These are phyloP conservation scores for Aspergillus floridensis DNA, from an alignment of 2,329 filamentous ascomycete species.

Conservation along the genomic window DNA sequence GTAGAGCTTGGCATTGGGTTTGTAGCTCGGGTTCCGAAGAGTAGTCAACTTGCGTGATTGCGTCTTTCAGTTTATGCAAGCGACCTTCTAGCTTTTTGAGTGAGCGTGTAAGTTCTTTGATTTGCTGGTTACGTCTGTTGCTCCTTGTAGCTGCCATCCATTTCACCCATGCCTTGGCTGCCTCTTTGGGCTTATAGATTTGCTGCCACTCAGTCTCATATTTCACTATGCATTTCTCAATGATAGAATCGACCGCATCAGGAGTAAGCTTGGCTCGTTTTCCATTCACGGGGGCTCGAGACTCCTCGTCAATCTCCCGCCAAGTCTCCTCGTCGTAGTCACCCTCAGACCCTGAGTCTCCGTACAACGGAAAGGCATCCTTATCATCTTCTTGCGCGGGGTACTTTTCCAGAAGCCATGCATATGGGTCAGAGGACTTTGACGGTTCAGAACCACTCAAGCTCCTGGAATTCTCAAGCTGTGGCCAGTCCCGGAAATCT, in stretches of 20 bases:
- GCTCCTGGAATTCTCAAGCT: slow-evolving; percentile 15
- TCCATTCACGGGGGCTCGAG: slow-evolving; percentile 15
- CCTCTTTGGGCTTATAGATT: slow-evolving; percentile 56
- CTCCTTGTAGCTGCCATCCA: slow-evolving; percentile 59
- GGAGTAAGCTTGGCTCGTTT: slow-evolving; percentile 36
- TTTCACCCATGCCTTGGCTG: slow-evolving; percentile 56
- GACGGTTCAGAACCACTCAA: not conserved
- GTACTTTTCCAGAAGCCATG: slow-evolving; percentile 45
- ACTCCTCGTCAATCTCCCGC: slow-evolving; percentile 61
- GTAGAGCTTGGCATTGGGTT: slow-evolving; percentile 58
- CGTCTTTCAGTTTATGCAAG: slow-evolving; percentile 54
- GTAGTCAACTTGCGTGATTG: slow-evolving; percentile 55
- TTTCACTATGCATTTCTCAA: slow-evolving; percentile 55
- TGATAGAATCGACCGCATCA: slow-evolving; percentile 51
- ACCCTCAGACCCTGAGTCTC: slow-evolving; percentile 54
- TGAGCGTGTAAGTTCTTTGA: slow-evolving; percentile 45
- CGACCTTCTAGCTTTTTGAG: slow-evolving; percentile 50
- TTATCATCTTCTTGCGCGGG: slow-evolving; percentile 41
- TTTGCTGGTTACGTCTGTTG: slow-evolving; percentile 40
- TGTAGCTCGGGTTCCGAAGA: slow-evolving; percentile 53
- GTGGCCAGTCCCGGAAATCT: slow-evolving; percentile 28
- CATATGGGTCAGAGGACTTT: slow-evolving; percentile 21
- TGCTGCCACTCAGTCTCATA: slow-evolving; percentile 58
- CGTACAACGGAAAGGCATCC: slow-evolving; percentile 51
- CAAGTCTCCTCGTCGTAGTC: slow-evolving; percentile 60